Base-by-base conservation (phyloP, 345 rosid genomes). In the Erucastrum elatum region DNA sequence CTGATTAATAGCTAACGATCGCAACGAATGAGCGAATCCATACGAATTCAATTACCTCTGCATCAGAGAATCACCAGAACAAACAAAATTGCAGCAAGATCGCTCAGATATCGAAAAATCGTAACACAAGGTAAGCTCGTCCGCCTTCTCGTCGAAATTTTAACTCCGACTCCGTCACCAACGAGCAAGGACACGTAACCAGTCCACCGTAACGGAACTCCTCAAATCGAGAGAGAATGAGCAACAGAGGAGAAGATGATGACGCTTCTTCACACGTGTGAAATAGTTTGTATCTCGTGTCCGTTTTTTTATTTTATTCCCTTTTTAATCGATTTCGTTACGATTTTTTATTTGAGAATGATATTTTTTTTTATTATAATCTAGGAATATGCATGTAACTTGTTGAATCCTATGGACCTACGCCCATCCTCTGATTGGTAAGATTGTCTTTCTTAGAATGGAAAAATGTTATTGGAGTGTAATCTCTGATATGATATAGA, bases 241-340 rank as follows among this genome's bases (percentile, higher is more conserved):
- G 82, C 3, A 70, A 59, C 56, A 29, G 35, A 80, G 83, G 62
- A 69, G 75, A 63, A 80, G 79, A 75, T 74, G 82, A 80, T 80
- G 75, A 80, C 75, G 76, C 66, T 80, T 13, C 2, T 44, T 74
- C 26, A 75, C 79, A 80, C 79, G 83, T 74, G 83, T 35, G 56
- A 75, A 37, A 8, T 2, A 7, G 4, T 56, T 16, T n/a, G 16
- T 46, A 0, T 60, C 78, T 79, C 73, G 68, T 72, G 70, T 26
- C 68, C 49, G 60, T 56, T 65, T 13, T 53, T 2, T 37, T 58
- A 29, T 9, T 71, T 62, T 6, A 34, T 35, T 3, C 30, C 44
- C 25, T 64, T 10, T 41, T 49, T 31, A 25, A 3, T 66, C 49
- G 66, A 30, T 71, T 71, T 77, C 60, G 26, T 71, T 71, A 65